These are phyloP conservation scores for Sporothrix brunneoviolacea DNA, from an alignment of 2,329 filamentous ascomycete genomes.

Conservation along the genomic window DNA sequence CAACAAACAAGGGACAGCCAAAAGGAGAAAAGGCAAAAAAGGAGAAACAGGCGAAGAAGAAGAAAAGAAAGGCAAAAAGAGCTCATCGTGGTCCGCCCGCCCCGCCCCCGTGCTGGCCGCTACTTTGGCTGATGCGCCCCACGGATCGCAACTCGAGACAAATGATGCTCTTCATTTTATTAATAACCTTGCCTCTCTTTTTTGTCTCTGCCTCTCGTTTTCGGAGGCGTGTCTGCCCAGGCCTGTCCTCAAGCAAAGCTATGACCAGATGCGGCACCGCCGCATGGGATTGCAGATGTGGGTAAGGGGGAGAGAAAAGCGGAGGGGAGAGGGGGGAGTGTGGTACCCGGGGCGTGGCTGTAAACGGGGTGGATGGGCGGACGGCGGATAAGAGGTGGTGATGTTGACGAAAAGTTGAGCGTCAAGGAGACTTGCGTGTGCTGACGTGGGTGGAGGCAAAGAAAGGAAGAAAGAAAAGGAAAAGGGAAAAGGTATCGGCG, in stretches of 20 bases:
- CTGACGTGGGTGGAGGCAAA: slow-evolving; percentile 4
- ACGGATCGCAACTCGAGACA: slow-evolving; percentile 12
- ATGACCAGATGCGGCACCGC: slow-evolving; percentile 14
- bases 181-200: not conserved
- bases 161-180: not conserved
- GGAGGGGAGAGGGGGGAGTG: slow-evolving; percentile 5
- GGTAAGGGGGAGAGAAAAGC: slow-evolving; percentile 1
- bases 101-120: not conserved
- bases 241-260: slow-evolving; percentile 2
- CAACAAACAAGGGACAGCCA: too few species aligned
- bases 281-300: slow-evolving; percentile 7
- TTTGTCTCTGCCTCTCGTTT: not conserved
- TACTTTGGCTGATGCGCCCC: slow-evolving; percentile 6
- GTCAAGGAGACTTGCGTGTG: slow-evolving; percentile 1
- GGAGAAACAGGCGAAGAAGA: too few species aligned
- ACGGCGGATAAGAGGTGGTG: not conserved
- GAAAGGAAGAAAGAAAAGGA: not conserved
- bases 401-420: not conserved
- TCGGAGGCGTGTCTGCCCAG: not conserved
- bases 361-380: not conserved
- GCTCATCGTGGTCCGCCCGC: not conserved
- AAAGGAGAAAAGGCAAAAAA: too few species aligned
- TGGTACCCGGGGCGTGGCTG: not conserved
- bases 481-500: not conserved
- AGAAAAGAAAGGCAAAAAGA: too few species aligned